Evolutionary conservation across 805 yeast genomes (phyloP), one percentile per base, ranked within the genome.

Genomic region (Metschnikowia vanudenii): DNA sequence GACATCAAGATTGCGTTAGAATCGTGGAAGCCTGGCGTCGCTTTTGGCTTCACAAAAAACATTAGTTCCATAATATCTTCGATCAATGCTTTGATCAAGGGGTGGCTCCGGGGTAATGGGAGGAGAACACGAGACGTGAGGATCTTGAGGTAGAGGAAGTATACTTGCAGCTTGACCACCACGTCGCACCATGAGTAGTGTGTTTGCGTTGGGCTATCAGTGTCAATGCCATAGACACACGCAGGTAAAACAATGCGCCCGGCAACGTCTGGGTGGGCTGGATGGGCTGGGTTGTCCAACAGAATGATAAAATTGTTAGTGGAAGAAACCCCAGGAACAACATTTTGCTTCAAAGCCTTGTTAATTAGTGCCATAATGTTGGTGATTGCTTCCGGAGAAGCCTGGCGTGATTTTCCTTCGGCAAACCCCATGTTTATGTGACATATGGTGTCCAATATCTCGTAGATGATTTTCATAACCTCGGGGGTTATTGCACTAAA

Each of bases 171-270:
- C 43, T 50, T 55, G 38, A 59, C 60, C 42, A 56, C 55, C 16
- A 58, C 52, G 38, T 62, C 67, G 28, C 55, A 60, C 60, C 62
- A 60, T 34, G 66, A 61, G 47, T 56, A 58, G 45, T 45, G 49
- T 7, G 20, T 38, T n/a, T 41, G 43, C 18, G 19, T 10, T 2
- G 42, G 41, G 17, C 12, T 14, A n/a, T 45, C 51, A 16, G 39
- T n/a, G 32, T 55, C 56, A 12, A 37, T 22, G 6, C 53, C 57
- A 36, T 55, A 56, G 1, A 53, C 58, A n/a, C 51, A 45, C 2
- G 22, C 37, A 16, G 60, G 58, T 14, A 54, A 43, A 13, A 43
- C 26, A 10, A 53, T 40, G 10, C 51, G 49, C 11, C 19, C 26
- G 9, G 41, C 35, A 3, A 26, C 17, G 24, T 47, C 50, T 14